phyloP scores from a whole-genome alignment of 495 filamentous ascomycete species.

The Trichoderma virens region DNA sequence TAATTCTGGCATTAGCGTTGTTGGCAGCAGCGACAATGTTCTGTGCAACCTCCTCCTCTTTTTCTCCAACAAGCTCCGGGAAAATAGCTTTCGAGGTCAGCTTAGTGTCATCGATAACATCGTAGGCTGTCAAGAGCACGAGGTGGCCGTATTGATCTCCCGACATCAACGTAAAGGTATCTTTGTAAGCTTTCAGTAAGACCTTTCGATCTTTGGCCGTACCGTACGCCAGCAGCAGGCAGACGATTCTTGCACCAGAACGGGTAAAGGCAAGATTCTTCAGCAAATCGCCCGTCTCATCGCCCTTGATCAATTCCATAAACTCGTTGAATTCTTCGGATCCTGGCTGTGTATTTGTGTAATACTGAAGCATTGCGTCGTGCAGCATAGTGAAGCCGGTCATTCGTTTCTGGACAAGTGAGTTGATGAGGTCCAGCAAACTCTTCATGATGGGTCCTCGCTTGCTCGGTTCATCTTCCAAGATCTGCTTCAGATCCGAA shows the following conservation, averaged over 20 bases:
- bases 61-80: slow-evolving; percentile 68
- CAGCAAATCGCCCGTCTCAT: slow-evolving; percentile 78
- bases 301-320: slow-evolving; percentile 80
- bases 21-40: slow-evolving; percentile 57
- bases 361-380: slow-evolving; percentile 96
- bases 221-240: slow-evolving; percentile 70
- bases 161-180: slow-evolving; percentile 73
- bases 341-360: slow-evolving; percentile 65
- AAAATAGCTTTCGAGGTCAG: slow-evolving; percentile 79
- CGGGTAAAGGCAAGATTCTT: slow-evolving; percentile 95
- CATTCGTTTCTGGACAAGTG: slow-evolving; percentile 87
- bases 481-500: slow-evolving; percentile 60
- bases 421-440: slow-evolving; percentile 76
- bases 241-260: slow-evolving; percentile 75
- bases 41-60: slow-evolving; percentile 48
- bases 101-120: slow-evolving; percentile 89
- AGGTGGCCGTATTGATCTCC: slow-evolving; percentile 71
- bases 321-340: slow-evolving; percentile 78
- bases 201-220: slow-evolving; percentile 88
- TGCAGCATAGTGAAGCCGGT: slow-evolving; percentile 95
- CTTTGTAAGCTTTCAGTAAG: slow-evolving; percentile 78
- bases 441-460: slow-evolving; percentile 75
- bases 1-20: slow-evolving; percentile 65
- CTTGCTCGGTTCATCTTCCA: slow-evolving; percentile 74
- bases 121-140: slow-evolving; percentile 74